A percentile compares a stretch with the other conserved stretches of the same genome.
These are phyloP conservation scores for Peronospora tabacina DNA, from an alignment of 352 stramenopile species.

Conservation along the genomic window DNA sequence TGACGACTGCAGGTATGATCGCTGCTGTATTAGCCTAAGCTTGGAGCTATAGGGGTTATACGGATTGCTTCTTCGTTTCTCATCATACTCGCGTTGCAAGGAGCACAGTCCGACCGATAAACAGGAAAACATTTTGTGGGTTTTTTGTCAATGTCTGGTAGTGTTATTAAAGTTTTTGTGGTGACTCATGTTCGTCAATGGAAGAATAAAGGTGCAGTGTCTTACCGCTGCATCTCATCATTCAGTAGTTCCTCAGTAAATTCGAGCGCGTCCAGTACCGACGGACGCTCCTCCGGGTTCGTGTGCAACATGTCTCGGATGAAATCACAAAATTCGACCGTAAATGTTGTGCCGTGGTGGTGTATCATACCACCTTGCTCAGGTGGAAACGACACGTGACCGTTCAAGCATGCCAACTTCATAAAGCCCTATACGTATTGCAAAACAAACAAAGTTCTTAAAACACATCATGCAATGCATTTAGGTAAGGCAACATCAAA, in stretches of 20 bases:
- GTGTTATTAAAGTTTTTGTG: constrained; percentile 7
- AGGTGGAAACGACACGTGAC: constrained; percentile 65
- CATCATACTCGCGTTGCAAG: constrained; percentile 11
- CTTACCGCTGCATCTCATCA: constrained; percentile 51
- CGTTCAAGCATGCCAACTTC: constrained; percentile 76
- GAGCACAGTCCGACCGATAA: constrained; percentile 9
- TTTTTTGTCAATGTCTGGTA: constrained; percentile 1
- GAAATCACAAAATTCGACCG: constrained; percentile 80
- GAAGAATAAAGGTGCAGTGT: background rate
- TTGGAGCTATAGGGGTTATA: background rate
- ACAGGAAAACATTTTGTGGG: constrained; percentile 24
- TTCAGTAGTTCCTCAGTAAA: constrained; percentile 75
- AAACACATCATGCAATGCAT: background rate
- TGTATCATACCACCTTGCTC: constrained; percentile 60
- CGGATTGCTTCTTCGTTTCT: constrained; percentile 9
- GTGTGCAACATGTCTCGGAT: constrained; percentile 83
- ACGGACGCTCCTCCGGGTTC: constrained; percentile 73
- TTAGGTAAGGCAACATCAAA: constrained; percentile 7
- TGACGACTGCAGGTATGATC: constrained; percentile 21
- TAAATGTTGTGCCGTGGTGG: constrained; percentile 59
- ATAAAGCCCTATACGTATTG: constrained; percentile 56
- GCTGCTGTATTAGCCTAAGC: constrained; percentile 26
- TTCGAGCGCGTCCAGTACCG: constrained; percentile 69
- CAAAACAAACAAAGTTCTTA: constrained; percentile 5
- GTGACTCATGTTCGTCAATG: background rate